Percentiles rank a stretch among this genome's conserved stretches.
Conservation (phyloP, 208 protist genomes). For the Crithidia bombi region DNA sequence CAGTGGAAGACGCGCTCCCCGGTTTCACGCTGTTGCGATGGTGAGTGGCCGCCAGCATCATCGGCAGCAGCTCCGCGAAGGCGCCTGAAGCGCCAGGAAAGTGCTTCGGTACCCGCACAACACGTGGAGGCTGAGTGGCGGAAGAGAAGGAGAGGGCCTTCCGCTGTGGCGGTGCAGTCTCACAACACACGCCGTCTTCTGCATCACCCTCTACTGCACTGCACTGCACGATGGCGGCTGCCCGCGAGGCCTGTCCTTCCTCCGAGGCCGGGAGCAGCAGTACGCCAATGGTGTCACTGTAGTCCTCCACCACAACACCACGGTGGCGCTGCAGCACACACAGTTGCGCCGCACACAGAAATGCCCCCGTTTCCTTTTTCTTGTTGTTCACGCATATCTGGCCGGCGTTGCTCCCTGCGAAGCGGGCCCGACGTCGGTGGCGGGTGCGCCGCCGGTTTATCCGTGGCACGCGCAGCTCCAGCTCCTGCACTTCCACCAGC, state of each 20-base stretch:
- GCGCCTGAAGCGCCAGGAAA: conserved; percentile 35
- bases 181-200: too few relatives aligned
- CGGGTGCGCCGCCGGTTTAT: conserved; percentile 13
- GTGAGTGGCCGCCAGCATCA: conserved; percentile 10
- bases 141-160: neutral
- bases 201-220: neutral
- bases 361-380: neutral
- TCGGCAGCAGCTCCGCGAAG: conserved; percentile 31
- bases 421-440: conserved; percentile 10
- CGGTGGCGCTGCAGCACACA: conserved; percentile 18
- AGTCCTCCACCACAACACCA: conserved; percentile 45
- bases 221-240: neutral
- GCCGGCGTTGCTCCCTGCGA: neutral
- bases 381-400: too few relatives aligned
- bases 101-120: conserved; percentile 40
- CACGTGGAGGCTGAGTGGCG: conserved; percentile 4
- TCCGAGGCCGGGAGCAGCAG: conserved; percentile 21
- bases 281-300: conserved; percentile 28
- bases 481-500: conserved; percentile 36
- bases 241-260: conserved; percentile 7
- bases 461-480: conserved; percentile 10
- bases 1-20: neutral
- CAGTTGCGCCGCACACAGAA: conserved; percentile 3
- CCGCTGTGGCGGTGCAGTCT: neutral
- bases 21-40: neutral